Conservation (phyloP, 495 filamentous ascomycete genomes). For the Penicillium bialowiezense region DNA sequence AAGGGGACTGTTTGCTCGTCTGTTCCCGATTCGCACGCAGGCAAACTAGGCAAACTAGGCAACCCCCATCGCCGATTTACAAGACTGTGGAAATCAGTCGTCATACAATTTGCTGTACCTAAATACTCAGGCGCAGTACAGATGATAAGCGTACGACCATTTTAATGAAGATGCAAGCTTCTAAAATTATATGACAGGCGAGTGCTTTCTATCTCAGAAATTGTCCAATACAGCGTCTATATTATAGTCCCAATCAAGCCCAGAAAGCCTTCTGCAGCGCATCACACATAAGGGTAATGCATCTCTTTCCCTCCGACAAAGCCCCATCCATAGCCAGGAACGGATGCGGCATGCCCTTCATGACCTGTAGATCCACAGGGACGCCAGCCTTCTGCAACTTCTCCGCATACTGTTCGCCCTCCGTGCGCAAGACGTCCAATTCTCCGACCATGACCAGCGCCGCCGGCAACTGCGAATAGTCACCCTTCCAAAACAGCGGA, state of each 20-base stretch:
- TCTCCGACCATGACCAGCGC: slow-evolving; percentile 56
- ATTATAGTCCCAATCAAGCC: slow-evolving; percentile 7
- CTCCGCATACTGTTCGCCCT: slow-evolving; percentile 49
- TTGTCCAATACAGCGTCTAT: neutral
- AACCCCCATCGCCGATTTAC: too few relatives aligned
- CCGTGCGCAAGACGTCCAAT: slow-evolving; percentile 51
- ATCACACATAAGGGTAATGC: slow-evolving; percentile 55
- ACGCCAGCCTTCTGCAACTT: slow-evolving; percentile 51
- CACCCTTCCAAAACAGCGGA: slow-evolving; percentile 47
- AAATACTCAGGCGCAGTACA: too few relatives aligned
- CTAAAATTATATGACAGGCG: too few relatives aligned
- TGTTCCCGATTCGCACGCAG: too few relatives aligned
- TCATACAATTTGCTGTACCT: too few relatives aligned
- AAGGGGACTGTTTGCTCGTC: too few relatives aligned
- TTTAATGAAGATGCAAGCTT: too few relatives aligned
- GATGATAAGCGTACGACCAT: too few relatives aligned
- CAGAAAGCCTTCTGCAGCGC: slow-evolving; percentile 45
- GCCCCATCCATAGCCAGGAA: slow-evolving; percentile 60
- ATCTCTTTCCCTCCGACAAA: slow-evolving; percentile 49
- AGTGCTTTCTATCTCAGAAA: neutral
- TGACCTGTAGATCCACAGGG: slow-evolving; percentile 52
- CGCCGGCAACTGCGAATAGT: slow-evolving; percentile 47
- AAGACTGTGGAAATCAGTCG: too few relatives aligned
- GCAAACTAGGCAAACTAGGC: too few relatives aligned
- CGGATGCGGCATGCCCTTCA: slow-evolving; percentile 62